Evolutionary conservation across 2,329 filamentous ascomycete species (phyloP), one percentile per base, ranked within the genome.

Genomic region (Epichloe gansuensis): DNA sequence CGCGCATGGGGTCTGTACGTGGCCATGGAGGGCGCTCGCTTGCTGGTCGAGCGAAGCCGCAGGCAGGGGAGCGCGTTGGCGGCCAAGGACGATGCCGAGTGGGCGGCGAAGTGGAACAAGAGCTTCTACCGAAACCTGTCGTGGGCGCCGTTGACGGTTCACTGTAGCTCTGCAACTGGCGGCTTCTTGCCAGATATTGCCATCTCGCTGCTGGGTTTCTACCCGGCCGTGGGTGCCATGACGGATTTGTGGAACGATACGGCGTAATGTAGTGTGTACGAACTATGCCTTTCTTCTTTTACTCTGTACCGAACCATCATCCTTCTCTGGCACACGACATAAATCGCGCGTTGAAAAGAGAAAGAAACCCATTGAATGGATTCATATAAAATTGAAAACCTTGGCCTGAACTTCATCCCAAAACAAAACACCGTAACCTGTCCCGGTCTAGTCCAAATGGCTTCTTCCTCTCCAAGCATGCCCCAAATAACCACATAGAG

Each of bases 1-100:
- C 76, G 89, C 44, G 87, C 85, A 56, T 97, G 91, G 89, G 80
- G 83, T 51, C 75, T 77, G 25, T 89, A 89, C 70, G 82, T 95
- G 6, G 78, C 78, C 21, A 71, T 90, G 54, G 89, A 96, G 71
- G 76, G 93, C 55, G 73, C 81, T 48, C 74, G 85, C 56, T 70
- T 95, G 54, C 61, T 72, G 44, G 66, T 74, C 50, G 72, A 78
- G 68, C 64, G 68, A 47, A 57, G 63, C 50, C 68, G 70, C 56
- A 62, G 68, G 58, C 66, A 63, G 47, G 61, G 66, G 55, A 66
- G 68, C 58, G 66, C 57, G 49, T 58, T 60, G 12, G 56, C 58
- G 6, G 54, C 51, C 23, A 56, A 57, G 53, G 67, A 75, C 54
- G 66, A 75, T 54, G 66, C 64, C 39, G 68, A 64, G 45, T 80